phyloP scores from a whole-genome alignment of 495 filamentous ascomycete species.

The Tuber melanosporum region DNA sequence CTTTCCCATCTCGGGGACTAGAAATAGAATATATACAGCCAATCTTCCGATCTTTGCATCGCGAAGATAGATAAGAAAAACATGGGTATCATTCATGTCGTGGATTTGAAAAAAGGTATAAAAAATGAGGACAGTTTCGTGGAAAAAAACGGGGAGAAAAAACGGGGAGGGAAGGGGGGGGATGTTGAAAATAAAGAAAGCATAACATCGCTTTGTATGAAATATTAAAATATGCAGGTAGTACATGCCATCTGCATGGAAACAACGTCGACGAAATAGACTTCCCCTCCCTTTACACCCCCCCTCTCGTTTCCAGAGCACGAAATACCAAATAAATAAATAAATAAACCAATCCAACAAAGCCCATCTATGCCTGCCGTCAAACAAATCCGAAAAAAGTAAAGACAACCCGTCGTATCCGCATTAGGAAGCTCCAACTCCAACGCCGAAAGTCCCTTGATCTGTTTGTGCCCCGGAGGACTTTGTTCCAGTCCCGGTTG shows the following conservation, averaged over 20 bases:
- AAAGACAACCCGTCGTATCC: not conserved
- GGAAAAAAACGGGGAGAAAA: not conserved
- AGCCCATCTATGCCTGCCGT: not conserved
- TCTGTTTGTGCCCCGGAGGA: conserved; percentile 13
- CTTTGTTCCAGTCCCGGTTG: conserved; percentile 7
- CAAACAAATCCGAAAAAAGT: not conserved
- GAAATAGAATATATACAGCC: not conserved
- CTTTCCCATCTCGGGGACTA: not conserved
- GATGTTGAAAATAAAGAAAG: not conserved
- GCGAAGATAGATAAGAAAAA: not conserved
- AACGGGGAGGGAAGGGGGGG: not conserved
- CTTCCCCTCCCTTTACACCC: not conserved
- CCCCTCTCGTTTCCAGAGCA: not conserved
- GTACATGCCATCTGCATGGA: not conserved
- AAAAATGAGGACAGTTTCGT: not conserved
- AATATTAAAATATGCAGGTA: not conserved
- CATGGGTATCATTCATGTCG: not conserved
- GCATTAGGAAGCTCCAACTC: not conserved
- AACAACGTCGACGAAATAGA: not conserved
- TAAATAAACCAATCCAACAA: not conserved
- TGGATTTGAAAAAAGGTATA: not conserved
- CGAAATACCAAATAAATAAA: not conserved
- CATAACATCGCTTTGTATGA: not conserved
- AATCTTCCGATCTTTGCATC: not conserved
- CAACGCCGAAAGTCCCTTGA: conserved; percentile 23